These are phyloP conservation scores for Kuraishia hungarica DNA, from an alignment of 805 yeast genomes.

Conservation along the genomic window DNA sequence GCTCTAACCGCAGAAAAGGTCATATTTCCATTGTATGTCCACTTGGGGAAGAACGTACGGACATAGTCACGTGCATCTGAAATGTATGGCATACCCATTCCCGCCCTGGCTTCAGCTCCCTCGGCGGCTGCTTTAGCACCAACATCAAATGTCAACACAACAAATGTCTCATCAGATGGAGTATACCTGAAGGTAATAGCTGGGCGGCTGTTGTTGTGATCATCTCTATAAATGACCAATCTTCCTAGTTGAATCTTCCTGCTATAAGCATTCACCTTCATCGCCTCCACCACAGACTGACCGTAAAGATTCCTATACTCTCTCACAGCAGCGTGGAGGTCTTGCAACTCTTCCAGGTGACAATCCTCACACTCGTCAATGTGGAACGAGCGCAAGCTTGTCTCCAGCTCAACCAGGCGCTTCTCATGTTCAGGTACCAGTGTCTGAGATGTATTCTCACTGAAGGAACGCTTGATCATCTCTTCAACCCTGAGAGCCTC, in stretches of 20 bases:
- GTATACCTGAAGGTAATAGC: constrained; percentile 38
- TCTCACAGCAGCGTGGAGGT: constrained; percentile 33
- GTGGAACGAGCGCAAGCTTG: constrained; percentile 4
- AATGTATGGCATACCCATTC: constrained; percentile 24
- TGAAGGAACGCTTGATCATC: constrained; percentile 92
- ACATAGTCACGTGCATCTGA: constrained; percentile 24
- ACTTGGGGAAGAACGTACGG: constrained; percentile 24
- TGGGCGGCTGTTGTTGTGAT: constrained; percentile 20
- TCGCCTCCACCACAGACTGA: constrained; percentile 37
- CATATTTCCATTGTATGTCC: constrained; percentile 14
- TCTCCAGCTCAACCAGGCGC: constrained; percentile 45
- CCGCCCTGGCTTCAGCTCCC: constrained; percentile 12
- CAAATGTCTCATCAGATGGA: constrained; percentile 26
- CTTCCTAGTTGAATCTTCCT: constrained; percentile 45
- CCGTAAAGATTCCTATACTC: constrained; percentile 37
- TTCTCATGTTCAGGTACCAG: constrained; percentile 79
- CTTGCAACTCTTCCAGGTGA: constrained; percentile 29
- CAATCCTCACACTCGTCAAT: neutral
- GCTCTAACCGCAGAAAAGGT: constrained; percentile 29
- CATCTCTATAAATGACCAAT: constrained; percentile 48
- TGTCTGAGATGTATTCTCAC: constrained; percentile 83
- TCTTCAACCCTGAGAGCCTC: constrained; percentile 97
- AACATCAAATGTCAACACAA: constrained; percentile 37
- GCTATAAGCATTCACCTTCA: constrained; percentile 37
- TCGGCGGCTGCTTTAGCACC: constrained; percentile 14